A percentile compares a stretch with the other conserved stretches of the same genome.
These are phyloP conservation scores for Hymenoscyphus occultus DNA, from an alignment of 2,329 filamentous ascomycete species.

Conservation along the genomic window DNA sequence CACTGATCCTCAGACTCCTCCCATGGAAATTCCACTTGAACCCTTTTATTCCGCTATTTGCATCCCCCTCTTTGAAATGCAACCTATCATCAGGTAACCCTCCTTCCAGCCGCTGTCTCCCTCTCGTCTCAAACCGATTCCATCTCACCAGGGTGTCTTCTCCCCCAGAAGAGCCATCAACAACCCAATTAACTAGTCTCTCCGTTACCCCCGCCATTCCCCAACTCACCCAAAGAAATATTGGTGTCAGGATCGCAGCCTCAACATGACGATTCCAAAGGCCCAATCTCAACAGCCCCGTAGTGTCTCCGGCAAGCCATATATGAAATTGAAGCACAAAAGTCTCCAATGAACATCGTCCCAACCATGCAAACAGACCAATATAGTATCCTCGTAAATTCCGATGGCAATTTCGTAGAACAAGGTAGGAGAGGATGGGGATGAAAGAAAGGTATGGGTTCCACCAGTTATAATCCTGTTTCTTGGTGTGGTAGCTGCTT, in stretches of 20 bases:
- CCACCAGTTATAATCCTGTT: constrained; percentile 47
- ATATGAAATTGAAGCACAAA: constrained; percentile 61
- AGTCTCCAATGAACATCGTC: constrained; percentile 55
- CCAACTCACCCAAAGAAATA: constrained; percentile 45
- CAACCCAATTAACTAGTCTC: constrained; percentile 40
- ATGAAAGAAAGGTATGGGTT: constrained; percentile 54
- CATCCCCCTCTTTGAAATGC: neutral
- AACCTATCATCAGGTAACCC: neutral
- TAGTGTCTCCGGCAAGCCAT: constrained; percentile 58
- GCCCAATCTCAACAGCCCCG: constrained; percentile 45
- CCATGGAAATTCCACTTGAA: constrained; percentile 17
- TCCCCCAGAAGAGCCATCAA: constrained; percentile 30
- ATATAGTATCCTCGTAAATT: constrained; percentile 45
- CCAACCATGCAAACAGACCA: constrained; percentile 50
- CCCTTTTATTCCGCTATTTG: neutral
- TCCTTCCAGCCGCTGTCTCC: neutral
- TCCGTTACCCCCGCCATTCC: constrained; percentile 39
- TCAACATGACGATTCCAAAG: constrained; percentile 38
- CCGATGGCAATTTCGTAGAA: constrained; percentile 49
- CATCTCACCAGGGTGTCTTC: neutral
- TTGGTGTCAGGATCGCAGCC: constrained; percentile 39
- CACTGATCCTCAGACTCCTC: neutral
- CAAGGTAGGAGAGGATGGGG: constrained; percentile 51
- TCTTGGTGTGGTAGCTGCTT: constrained; percentile 31
- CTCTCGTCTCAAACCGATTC: neutral